Evolutionary conservation across 192 early-diverging fungal species (phyloP), one percentile per base, ranked within the genome.

Genomic region (Gryganskiella cystojenkinii): DNA sequence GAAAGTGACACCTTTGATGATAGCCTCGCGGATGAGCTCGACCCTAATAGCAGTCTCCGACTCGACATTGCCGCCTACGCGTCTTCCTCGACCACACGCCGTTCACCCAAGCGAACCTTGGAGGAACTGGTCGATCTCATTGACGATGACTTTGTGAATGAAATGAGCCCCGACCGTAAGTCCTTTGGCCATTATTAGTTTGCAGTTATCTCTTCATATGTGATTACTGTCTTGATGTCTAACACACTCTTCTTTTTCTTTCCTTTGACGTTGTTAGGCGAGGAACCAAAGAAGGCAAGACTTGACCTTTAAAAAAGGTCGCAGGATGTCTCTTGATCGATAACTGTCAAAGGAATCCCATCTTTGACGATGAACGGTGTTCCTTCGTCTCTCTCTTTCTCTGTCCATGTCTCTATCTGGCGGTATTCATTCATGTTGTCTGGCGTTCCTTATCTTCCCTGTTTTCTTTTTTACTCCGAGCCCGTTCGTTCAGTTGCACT

Each of bases 151-250:
- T 51, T 62, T 51, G 47, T 61, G 25, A 47, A 62, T 31, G 49
- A 51, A 11, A 45, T 62, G 22, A 51, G 61, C 42, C 61, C 61
- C 51, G 61, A 62, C 34, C 61, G 61, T 62, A 62, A 62, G 61
- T 62, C 4, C 2, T 35, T 25, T 51, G 19, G 61, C 22, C 47
- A 9, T 22, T 19, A 43, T 60, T 3, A 9, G 27, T 4, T 56
- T 19, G 20, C 31, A 25, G 55, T 20, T 56, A 8, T 30, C 27
- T 54, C 9, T 54, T 54, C 9, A n/a, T 9, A 11, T n/a, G 19
- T 3, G 14, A 13, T 19, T 31, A 28, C 33, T n/a, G n/a, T n/a
- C n/a, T n/a, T n/a, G 20, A 56, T 14, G 20, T 53, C 27, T 53
- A 28, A 27, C 24, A 31, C 24, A 61, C 24, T 31, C 33, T 31